phyloP scores from a whole-genome alignment of 225 moss, liverwort and hornwort genomes.

The Rhytidiadelphus loreus region DNA sequence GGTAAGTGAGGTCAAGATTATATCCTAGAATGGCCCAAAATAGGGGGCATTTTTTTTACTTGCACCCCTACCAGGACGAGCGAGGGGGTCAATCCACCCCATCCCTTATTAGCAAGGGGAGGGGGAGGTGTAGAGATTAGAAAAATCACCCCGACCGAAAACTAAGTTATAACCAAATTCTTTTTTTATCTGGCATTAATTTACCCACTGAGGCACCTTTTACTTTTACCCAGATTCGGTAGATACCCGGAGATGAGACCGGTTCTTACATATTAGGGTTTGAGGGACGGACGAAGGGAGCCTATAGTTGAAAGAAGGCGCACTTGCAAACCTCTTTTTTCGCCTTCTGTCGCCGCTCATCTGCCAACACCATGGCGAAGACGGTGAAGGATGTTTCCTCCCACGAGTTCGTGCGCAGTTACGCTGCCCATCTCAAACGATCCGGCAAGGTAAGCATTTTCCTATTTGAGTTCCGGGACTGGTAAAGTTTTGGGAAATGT shows the following conservation, averaged over 20 bases:
- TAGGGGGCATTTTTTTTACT: too few species aligned
- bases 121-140: too few species aligned
- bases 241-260: neutral
- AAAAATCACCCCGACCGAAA: too few species aligned
- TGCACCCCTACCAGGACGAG: too few species aligned
- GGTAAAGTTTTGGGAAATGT: neutral
- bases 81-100: too few species aligned
- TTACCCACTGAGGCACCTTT: too few species aligned
- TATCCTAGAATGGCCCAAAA: too few species aligned
- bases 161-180: too few species aligned
- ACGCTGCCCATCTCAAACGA: constrained; percentile 48
- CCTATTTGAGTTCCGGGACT: neutral
- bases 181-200: too few species aligned
- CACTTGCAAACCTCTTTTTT: fast-evolving
- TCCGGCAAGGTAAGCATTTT: constrained; percentile 17
- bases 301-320: neutral
- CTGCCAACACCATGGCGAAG: constrained; percentile 36
- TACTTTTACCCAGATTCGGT: too few species aligned
- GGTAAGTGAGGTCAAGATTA: too few species aligned
- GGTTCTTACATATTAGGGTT: constrained; percentile 11
- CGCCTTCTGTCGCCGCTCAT: constrained; percentile 7
- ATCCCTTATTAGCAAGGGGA: too few species aligned
- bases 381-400: constrained; percentile 89
- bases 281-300: neutral
- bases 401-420: constrained; percentile 76